These are phyloP conservation scores for Tillandsia fasciculata DNA, from an alignment of 176 grass and related monocot genomes.

Conservation along the genomic window DNA sequence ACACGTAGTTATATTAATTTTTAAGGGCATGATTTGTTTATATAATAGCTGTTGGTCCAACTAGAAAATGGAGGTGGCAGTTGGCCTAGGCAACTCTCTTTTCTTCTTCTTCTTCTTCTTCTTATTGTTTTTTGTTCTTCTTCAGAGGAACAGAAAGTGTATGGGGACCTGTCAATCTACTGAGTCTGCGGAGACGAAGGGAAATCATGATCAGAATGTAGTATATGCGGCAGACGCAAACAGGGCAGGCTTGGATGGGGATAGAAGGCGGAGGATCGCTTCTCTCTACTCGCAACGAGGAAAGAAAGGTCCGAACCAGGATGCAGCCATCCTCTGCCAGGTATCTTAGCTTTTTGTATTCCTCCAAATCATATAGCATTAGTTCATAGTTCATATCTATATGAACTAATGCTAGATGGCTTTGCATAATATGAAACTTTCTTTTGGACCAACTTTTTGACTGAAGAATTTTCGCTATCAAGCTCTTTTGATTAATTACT, in stretches of 20 bases:
- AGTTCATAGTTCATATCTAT: too few species aligned
- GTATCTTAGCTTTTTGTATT: conserved; percentile 9
- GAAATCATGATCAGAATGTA: conserved; percentile 45
- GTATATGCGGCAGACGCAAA: conserved; percentile 53
- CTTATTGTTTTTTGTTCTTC: background rate
- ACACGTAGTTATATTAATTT: too few species aligned
- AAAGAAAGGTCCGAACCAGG: conserved; percentile 95
- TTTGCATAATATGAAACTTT: too few species aligned
- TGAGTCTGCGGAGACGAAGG: conserved; percentile 26
- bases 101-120: background rate
- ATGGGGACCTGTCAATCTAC: conserved; percentile 77
- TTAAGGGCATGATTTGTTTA: background rate
- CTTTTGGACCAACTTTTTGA: too few species aligned
- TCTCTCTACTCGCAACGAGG: conserved; percentile 83
- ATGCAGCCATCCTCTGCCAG: conserved; percentile 85
- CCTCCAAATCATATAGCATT: too few species aligned
- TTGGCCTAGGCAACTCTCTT: background rate
- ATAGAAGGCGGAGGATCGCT: conserved; percentile 39
- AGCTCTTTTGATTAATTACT: too few species aligned
- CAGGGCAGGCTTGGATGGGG: background rate
- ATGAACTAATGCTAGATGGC: too few species aligned
- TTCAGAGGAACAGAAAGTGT: background rate
- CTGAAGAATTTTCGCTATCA: too few species aligned
- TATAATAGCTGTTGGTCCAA: background rate
- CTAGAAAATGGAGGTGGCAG: background rate